These are phyloP conservation scores for Starmerella stigmatis DNA, from an alignment of 805 yeast species.

Conservation along the genomic window DNA sequence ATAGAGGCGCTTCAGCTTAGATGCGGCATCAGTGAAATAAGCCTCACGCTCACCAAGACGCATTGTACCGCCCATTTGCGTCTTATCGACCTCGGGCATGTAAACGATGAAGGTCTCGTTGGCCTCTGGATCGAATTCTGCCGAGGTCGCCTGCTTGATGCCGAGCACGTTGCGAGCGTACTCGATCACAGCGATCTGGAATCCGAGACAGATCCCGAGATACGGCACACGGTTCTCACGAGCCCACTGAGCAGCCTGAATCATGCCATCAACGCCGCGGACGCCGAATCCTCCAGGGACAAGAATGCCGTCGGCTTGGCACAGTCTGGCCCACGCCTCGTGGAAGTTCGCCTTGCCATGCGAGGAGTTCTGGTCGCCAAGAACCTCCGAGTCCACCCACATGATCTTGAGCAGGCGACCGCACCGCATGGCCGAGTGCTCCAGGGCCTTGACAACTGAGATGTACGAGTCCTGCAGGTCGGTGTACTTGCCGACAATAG, in stretches of 20 bases:
- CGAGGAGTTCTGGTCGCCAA: conserved; percentile 51
- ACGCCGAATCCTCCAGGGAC: conserved; percentile 98
- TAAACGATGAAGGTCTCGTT: conserved; percentile 63
- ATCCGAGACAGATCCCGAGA: conserved; percentile 93
- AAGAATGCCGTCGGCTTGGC: conserved; percentile 90
- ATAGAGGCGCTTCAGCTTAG: conserved; percentile 65
- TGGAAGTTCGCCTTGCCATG: conserved; percentile 76
- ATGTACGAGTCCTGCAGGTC: conserved; percentile 89
- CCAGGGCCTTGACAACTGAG: conserved; percentile 89
- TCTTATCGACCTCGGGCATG: conserved; percentile 97
- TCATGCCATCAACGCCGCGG: conserved; percentile 98
- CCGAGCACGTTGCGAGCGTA: conserved; percentile 74
- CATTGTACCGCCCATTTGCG: conserved; percentile 97
- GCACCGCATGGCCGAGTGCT: conserved; percentile 89
- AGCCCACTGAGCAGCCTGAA: conserved; percentile 95
- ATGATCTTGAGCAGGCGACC: conserved; percentile 71
- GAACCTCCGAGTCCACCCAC: conserved; percentile 93
- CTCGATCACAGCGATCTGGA: conserved; percentile 94
- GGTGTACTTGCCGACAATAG: conserved; percentile 95
- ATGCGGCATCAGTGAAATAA: conserved; percentile 59
- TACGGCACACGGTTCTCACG: conserved; percentile 89
- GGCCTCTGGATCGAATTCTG: conserved; percentile 65
- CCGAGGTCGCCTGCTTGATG: conserved; percentile 56
- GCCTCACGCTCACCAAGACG: conserved; percentile 92
- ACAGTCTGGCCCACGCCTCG: conserved; percentile 88